Evolutionary conservation across 2,329 filamentous ascomycete genomes (phyloP), one percentile per base, ranked within the genome.

Genomic region (Aspergillus bombycis): DNA sequence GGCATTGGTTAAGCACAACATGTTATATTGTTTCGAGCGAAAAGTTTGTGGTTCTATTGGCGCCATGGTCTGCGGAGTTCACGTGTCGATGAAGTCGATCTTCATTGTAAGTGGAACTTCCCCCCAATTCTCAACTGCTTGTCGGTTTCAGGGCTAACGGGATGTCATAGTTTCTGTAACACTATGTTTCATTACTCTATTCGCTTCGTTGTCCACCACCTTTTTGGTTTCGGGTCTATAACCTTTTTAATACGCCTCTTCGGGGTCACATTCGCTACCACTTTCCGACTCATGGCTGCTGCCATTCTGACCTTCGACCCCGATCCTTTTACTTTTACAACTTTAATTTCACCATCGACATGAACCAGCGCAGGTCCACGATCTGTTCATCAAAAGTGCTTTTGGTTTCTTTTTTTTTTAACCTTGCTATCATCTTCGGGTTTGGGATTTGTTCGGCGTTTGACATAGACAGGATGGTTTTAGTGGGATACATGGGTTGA

Each of bases 401-500:
- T 72, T 71, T 62, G 62, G 61, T 67, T 61, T 64, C 64, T 48
- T 64, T 67, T 57, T 59, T 43, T 62, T 58, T 65, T 60, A 3
- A 26, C 26, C 65, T 59, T 55, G 48, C 45, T 66, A 61, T 59
- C 57, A 60, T 56, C 56, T 66, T 58, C 62, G 61, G 50, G 65
- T 67, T 41, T 68, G 58, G 59, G 68, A 58, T 68, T 66, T 62
- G 62, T 64, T 63, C 57, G 77, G 77, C 76, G 76, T 77, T 78
- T 71, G 73, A 69, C 58, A 77, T 79, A 79, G 77, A 79, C 70
- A 69, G 76, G 71, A 73, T 56, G 68, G 73, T 63, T 58, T 54
- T 60, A 69, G 67, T 73, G 74, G 75, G 71, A 75, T 74, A 68
- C 71, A 75, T 74, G 74, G 74, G 68, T 71, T 77, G 75, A 78